Evolutionary conservation across 257 asterid species (phyloP), one percentile per base, ranked within the genome.

Genomic region (Nicotiana benthamiana): DNA sequence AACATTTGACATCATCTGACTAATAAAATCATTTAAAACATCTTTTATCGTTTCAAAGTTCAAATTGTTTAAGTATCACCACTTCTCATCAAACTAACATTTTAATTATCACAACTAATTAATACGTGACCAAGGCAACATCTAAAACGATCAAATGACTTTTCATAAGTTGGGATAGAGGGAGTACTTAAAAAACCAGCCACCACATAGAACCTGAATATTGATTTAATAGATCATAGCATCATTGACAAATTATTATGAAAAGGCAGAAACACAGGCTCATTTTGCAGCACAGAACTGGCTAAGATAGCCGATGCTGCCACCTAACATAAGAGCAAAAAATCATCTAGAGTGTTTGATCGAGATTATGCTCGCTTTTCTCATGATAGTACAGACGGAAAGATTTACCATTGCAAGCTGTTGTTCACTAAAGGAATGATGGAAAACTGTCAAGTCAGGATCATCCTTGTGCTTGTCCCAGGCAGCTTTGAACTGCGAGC

Each of bases 401-500:
- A 48, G 59, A 60, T 20, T 70, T 86, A 86, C 90, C 82, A 15
- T 26, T 18, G 75, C 54, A 81, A 66, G 81, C 77, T 84, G 87
- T 82, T 84, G 75, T 81, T 80, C 75, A 26, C 63, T 46, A 60
- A 86, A 85, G 79, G 85, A 81, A 48, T 79, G 85, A 65, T 81
- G 74, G 32, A 91, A 85, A 62, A 87, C 82, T 46, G 86, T 77
- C 84, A 94, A 64, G 93, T 93, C 88, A 4, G 91, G 93, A 88
- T 94, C 98, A 83, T 89, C 92, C 86, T 87, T 88, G 83, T 94
- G 90, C 90, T 91, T 93, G 80, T 84, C 82, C 97, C 94, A 94
- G 27, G 84, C 81, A 60, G 90, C 91, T 72, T 88, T 83, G 54
- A 94, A 93, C 83, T 90, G 93, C 51, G 86, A 86, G 77, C 89